Percentiles rank a stretch among this genome's conserved stretches.
Evolutionary conservation across 805 yeast species (phyloP).

Genomic region (Monosporozyma yasuniensis): DNA sequence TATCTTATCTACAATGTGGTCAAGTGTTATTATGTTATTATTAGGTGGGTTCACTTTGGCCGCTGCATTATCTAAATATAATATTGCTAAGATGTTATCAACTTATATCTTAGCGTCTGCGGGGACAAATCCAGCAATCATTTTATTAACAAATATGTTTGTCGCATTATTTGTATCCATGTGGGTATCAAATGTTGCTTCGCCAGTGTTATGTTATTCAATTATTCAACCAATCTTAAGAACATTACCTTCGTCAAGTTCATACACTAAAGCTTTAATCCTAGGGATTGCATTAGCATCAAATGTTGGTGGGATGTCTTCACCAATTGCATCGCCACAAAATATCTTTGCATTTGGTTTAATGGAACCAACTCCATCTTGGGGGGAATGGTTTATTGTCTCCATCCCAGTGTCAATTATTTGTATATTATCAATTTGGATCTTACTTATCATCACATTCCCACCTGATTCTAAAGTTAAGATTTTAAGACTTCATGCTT

Average conservation of each 20-base stretch:
- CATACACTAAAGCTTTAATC: constrained; percentile 74
- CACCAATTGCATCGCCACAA: constrained; percentile 96
- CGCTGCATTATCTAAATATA: constrained; percentile 85
- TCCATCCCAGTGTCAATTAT: constrained; percentile 70
- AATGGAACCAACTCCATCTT: constrained; percentile 75
- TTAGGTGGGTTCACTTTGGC: constrained; percentile 94
- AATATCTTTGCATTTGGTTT: constrained; percentile 82
- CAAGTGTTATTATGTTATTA: constrained; percentile 80
- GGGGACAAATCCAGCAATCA: constrained; percentile 75
- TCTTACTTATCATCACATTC: constrained; percentile 57
- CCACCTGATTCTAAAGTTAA: constrained; percentile 43
- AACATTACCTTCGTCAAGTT: constrained; percentile 69
- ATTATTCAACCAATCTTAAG: constrained; percentile 84
- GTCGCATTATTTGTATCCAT: constrained; percentile 81
- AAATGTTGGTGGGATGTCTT: constrained; percentile 92
- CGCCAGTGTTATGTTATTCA: constrained; percentile 88
- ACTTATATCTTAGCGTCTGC: constrained; percentile 74
- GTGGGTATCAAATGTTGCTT: constrained; percentile 97
- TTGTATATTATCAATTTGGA: constrained; percentile 62
- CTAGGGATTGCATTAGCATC: constrained; percentile 90
- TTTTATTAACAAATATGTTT: constrained; percentile 71
- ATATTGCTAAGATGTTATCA: constrained; percentile 78
- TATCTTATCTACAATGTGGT: constrained; percentile 88
- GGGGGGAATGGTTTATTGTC: constrained; percentile 92
- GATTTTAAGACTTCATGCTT: constrained; percentile 37